Base-by-base conservation (phyloP, 2,329 filamentous ascomycete genomes). In the Colletotrichum sp. region DNA sequence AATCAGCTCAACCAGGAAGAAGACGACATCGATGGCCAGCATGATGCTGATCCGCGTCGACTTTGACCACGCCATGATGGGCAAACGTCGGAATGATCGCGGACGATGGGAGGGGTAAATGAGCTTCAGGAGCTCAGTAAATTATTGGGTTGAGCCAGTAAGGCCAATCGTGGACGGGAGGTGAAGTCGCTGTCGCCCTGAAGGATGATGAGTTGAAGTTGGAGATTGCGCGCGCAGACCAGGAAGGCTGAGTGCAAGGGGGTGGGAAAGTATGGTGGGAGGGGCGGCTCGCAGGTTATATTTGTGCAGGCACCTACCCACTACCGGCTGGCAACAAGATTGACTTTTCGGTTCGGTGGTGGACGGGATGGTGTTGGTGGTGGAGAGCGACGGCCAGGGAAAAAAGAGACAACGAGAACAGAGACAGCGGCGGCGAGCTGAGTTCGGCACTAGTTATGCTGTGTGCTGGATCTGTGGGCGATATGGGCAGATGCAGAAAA, bases 21-120 rank as follows among this genome's bases (percentile, higher is more conserved):
- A 99, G 55, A 91, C 90, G 68, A 93, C 90, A 86, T 99, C 96
- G 82, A 99, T 98, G 78, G 88, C 94, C 84, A 99, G 92, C 90
- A 99, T 95, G 84, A 98, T 94, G 86, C 94, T 91, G 84, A 99
- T 99, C 84, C 96, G 93, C 81, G 94, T 95, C 79, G 94, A 94
- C 86, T 99, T 99, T 82, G 96, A 98, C 90, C 96, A 94, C 78
- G 91, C 94, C 95, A 98, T 98, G 79, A 66, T 68, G 77, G 70
- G 74, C 70, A 60, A 48, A 13, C 16, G 32, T 52, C 68, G 48
- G 61, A 26, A 32, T 61, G 36, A 21, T 26, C 34, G 70, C 63
- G 66, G 52, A 57, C 15, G 63, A 75, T 28, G 6, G 21, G 18
- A 55, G 18, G 28, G 30, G 4, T 12, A 36, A 30, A n/a, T 18